phyloP scores from a whole-genome alignment of 2,329 filamentous ascomycete genomes.

The Esteya vermicola region DNA sequence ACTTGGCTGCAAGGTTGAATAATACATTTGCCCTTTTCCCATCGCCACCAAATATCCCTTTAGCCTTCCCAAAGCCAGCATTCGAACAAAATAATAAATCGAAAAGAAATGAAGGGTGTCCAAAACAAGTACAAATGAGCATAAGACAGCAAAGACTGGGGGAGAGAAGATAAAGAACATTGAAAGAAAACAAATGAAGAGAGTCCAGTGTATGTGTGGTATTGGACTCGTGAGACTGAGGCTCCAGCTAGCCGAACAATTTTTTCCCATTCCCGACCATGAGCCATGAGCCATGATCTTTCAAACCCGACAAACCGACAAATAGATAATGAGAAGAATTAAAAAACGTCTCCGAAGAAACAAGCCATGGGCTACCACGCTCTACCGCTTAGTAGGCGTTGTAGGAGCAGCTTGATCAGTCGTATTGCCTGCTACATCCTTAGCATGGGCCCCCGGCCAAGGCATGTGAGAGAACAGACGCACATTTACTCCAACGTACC shows the following conservation, averaged over 20 bases:
- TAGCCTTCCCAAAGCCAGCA: constrained; percentile 6
- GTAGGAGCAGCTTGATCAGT: no score
- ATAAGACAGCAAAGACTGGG: neutral
- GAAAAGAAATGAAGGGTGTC: neutral
- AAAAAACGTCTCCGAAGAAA: no score
- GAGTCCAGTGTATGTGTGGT: neutral
- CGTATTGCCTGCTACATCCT: no score
- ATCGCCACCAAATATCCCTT: constrained; percentile 7
- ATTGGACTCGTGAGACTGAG: neutral
- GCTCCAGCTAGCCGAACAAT: neutral
- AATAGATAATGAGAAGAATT: neutral
- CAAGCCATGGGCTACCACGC: no score
- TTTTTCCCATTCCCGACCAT: neutral
- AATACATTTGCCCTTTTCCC: constrained; percentile 7
- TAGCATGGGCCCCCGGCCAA: no score
- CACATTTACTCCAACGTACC: constrained; percentile 10
- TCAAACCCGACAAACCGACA: neutral
- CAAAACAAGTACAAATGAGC: neutral
- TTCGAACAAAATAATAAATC: constrained; percentile 1
- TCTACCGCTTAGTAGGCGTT: no score
- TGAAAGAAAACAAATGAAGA: neutral
- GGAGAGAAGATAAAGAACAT: no score
- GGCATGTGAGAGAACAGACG: neutral
- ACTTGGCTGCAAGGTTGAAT: constrained; percentile 3
- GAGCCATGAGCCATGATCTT: neutral